Conservation (phyloP, 345 rosid species). For the Euphorbia pulcherrima region DNA sequence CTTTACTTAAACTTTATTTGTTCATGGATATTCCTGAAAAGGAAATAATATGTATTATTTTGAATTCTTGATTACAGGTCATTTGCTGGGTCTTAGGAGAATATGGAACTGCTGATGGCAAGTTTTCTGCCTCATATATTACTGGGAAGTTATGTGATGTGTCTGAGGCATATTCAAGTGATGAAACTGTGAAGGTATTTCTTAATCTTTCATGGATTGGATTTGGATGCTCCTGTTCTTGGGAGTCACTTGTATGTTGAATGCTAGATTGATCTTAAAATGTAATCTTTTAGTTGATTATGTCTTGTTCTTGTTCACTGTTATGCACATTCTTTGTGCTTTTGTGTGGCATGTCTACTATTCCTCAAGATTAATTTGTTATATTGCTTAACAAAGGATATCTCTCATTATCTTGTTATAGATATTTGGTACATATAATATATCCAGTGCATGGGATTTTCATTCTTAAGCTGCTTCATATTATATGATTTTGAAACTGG, state of each 20-base stretch:
- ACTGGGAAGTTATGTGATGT: constrained; percentile 92
- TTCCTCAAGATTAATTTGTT: not conserved
- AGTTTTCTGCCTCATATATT: constrained; percentile 73
- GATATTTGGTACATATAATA: not conserved
- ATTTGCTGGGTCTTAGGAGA: constrained; percentile 98
- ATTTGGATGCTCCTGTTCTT: not conserved
- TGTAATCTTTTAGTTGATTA: not conserved
- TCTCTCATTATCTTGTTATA: not conserved
- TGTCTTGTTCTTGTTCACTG: not conserved
- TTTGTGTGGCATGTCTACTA: not conserved
- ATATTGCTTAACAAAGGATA: not conserved
- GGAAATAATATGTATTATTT: not conserved
- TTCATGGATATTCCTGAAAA: not conserved
- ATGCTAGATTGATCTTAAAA: not conserved
- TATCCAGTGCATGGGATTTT: not conserved
- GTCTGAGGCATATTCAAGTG: constrained; percentile 91
- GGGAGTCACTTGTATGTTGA: not conserved
- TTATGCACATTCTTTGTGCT: not conserved
- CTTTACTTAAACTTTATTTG: constrained; percentile 5
- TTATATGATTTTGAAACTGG: not conserved
- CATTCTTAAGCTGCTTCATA: not conserved
- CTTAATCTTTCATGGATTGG: not conserved
- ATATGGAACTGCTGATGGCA: constrained; percentile 83
- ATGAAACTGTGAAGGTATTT: constrained; percentile 86
- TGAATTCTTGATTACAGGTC: constrained; percentile 52